Base-by-base conservation (phyloP, 176 grass and related monocot genomes). In the Oryza meyeriana region DNA sequence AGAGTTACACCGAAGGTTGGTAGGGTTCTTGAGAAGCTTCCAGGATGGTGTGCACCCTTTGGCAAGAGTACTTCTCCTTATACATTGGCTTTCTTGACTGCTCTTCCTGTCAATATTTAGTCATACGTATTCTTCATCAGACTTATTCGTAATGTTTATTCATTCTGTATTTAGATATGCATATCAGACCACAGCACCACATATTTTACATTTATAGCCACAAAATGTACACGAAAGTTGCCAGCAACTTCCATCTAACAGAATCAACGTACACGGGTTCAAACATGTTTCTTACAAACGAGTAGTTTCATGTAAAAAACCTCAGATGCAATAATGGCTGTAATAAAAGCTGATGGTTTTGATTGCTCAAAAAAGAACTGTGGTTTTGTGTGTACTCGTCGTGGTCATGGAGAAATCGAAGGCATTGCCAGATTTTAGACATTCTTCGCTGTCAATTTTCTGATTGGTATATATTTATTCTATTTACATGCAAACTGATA, bases 71-170 rank as follows among this genome's bases (percentile, higher is more conserved):
- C 93, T 27, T 85, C 91, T 26, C 93, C 93, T 17, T 72, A 83
- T 81, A 93, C 87, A 25, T 59, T 99, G 9, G 92, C 93, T 79
- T 99, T 99, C 89, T 66, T 99, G 83, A 79, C 91, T 9, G 81
- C 80, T n/a, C 91, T 99, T 68, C 91, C 87, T 59, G 90, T 90
- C 64, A 5, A 94, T 76, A 91, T 99, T 86, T 95, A 93, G 89
- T 45, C 36, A 18, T 3, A 55, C 32, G 30, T 7, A 61, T 75
- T 64, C 63, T 57, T 84, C 8, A 11, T 12, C 28, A 26, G 26
- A 69, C 58, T 34, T 70, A 40, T 47, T 20, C 8, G 22, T 76
- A 83, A 61, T 65, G 52, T 41, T 74, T 14, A 62, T 63, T 74
- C 57, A 16, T 64, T 27, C 10, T 71, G 72, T 89, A 81, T 85